These are phyloP conservation scores for Crepidotus sp. DNA, from an alignment of 1,284 basidiomycete genomes.

Conservation along the genomic window DNA sequence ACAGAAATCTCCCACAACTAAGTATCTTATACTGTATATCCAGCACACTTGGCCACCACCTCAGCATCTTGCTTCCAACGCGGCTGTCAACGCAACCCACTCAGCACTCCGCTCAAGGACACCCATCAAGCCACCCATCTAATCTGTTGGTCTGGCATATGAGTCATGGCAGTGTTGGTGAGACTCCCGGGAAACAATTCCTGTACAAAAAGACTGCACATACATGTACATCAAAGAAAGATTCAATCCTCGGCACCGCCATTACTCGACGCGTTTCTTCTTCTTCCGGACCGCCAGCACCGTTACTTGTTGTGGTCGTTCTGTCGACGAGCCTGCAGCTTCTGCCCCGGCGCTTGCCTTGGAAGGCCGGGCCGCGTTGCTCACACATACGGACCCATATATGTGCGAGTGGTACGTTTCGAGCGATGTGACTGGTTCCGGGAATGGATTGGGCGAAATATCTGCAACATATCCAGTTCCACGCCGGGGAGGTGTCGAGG, in stretches of 20 bases:
- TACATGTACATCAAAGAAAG: too few relatives aligned
- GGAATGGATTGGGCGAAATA: slow-evolving; percentile 55
- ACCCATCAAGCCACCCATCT: slow-evolving; percentile 6
- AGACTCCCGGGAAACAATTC: background rate
- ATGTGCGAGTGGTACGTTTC: slow-evolving; percentile 52
- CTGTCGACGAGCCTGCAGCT: slow-evolving; percentile 7
- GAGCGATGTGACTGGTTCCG: slow-evolving; percentile 50
- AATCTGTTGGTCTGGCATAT: slow-evolving; percentile 6
- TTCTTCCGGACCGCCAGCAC: slow-evolving; percentile 55
- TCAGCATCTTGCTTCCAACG: background rate
- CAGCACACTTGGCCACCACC: background rate
- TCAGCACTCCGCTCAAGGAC: background rate
- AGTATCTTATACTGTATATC: background rate
- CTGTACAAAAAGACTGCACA: slow-evolving; percentile 3
- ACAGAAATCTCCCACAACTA: background rate
- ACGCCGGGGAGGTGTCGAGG: slow-evolving; percentile 42
- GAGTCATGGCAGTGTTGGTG: slow-evolving; percentile 1
- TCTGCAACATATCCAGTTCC: slow-evolving; percentile 29
- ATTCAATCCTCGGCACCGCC: slow-evolving; percentile 11
- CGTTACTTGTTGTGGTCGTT: slow-evolving; percentile 33
- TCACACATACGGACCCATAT: slow-evolving; percentile 44
- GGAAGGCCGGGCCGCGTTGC: slow-evolving; percentile 29
- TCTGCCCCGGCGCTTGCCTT: slow-evolving; percentile 11
- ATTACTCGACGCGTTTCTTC: slow-evolving; percentile 38
- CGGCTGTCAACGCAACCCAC: background rate